Evolutionary conservation across 805 yeast genomes (phyloP).

Genomic region (Kazachstania martiniae): DNA sequence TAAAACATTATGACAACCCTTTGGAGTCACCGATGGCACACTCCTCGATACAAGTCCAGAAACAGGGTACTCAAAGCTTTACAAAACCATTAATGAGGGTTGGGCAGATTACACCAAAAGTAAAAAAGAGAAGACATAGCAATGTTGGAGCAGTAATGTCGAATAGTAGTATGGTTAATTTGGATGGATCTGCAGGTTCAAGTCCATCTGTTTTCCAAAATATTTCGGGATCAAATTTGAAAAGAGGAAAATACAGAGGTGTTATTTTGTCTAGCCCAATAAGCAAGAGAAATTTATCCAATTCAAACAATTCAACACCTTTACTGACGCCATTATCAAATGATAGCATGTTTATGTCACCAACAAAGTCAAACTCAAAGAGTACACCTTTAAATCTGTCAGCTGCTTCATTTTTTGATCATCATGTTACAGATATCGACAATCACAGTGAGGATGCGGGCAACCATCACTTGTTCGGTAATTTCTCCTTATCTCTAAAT

Average conservation of each 20-base stretch:
- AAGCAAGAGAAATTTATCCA: background rate
- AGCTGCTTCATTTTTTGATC: background rate
- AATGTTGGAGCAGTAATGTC: conserved; percentile 1
- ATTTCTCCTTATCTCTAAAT: conserved; percentile 18
- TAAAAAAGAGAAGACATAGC: conserved; percentile 7
- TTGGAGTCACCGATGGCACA: conserved; percentile 29
- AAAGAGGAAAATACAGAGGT: conserved; percentile 23
- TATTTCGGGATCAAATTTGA: conserved; percentile 4
- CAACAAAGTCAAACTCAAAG: no score
- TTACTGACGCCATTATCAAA: background rate
- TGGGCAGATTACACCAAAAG: conserved; percentile 20
- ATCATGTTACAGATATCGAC: no score
- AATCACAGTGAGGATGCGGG: no score
- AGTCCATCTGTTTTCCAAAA: background rate
- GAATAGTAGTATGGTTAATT: background rate
- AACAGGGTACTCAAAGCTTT: conserved; percentile 17
- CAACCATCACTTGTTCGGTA: background rate
- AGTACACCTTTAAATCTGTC: conserved; percentile 1
- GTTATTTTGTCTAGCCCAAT: conserved; percentile 11
- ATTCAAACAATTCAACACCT: background rate
- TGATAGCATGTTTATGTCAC: no score
- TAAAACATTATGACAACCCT: conserved; percentile 26
- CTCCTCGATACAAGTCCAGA: conserved; percentile 26
- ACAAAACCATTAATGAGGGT: conserved; percentile 28
- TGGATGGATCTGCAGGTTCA: background rate